Evolutionary conservation across 225 moss, liverwort and hornwort species (phyloP), one percentile per base, ranked within the genome.

Genomic region (Sphagnum tenellum): DNA sequence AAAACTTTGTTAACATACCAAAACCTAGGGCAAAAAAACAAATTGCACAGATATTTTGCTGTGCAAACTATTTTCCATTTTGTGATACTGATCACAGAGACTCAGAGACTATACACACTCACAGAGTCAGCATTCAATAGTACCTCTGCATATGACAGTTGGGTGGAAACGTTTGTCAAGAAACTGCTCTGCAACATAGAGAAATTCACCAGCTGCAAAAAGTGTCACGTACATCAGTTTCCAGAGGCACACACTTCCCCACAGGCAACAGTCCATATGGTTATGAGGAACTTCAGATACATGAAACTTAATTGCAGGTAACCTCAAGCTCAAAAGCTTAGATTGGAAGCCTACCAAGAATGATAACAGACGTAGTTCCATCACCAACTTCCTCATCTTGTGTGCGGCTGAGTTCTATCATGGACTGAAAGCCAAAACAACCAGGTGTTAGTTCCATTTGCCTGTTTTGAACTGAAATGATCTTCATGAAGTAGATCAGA

Each of bases 331-430:
- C 29, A 29, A 29, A 29, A 29, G 29, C 29, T 29, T 29, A 60
- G 48, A 13, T 45, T 8, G 12, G 49, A 65, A 53, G 47, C 5
- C 68, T 44, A 81, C 84, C 84, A 74, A 94, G 65, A 66, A 94
- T 94, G 62, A 94, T 89, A 10, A 91, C 94, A 3, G 94, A 94
- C 12, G 89, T 94, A 3, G 94, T 94, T 77, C 94, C 94, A 76
- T 94, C 94, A 63, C 94, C 94, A 72, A 94, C 94, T 65, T 94
- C 94, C 71, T 94, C 94, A 78, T 94, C 94, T 81, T 94, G 94
- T 45, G 94, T 94, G 64, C 94, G 88, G 73, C 94, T 94, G 56
- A 94, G 86, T 76, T 94, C 94, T 58, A 94, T 90, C 90, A 94
- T 94, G 67, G 88, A 86, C 84, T 84, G 81, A 78, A 76, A 6